These are phyloP conservation scores for Cicer yamashitae DNA, from an alignment of 306 rosid genomes.

Conservation along the genomic window DNA sequence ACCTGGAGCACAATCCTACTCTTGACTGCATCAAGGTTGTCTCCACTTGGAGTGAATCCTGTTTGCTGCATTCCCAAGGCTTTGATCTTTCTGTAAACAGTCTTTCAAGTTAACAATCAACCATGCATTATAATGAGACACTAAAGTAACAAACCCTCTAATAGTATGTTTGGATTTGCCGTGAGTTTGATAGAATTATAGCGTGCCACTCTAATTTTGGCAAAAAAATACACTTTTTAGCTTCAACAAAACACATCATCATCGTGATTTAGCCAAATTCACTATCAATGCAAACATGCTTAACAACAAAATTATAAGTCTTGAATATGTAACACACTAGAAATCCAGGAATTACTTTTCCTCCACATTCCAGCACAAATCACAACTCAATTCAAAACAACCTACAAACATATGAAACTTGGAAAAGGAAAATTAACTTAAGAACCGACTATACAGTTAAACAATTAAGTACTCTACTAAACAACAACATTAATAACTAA, in stretches of 20 bases:
- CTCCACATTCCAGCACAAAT: slow-evolving; percentile 1
- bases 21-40: slow-evolving; percentile 41
- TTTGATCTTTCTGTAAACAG: slow-evolving; percentile 43
- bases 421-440: background rate
- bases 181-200: too few relatives aligned
- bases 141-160: slow-evolving; percentile 16
- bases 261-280: too few relatives aligned
- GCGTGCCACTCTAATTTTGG: too few relatives aligned
- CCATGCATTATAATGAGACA: slow-evolving; percentile 21
- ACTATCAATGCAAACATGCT: too few relatives aligned
- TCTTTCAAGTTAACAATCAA: slow-evolving; percentile 30
- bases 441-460: background rate
- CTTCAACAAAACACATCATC: too few relatives aligned
- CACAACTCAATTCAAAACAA: background rate
- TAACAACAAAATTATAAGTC: slow-evolving; percentile 37
- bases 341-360: background rate
- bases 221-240: too few relatives aligned
- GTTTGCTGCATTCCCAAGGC: slow-evolving; percentile 23
- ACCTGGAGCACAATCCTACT: slow-evolving; percentile 46
- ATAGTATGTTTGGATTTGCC: background rate
- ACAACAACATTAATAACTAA: background rate
- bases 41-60: background rate
- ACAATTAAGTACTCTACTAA: slow-evolving; percentile 13
- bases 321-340: background rate
- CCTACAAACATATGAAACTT: background rate